phyloP scores from a whole-genome alignment of 176 grass and related monocot genomes.

The Hordeum vulgare region DNA sequence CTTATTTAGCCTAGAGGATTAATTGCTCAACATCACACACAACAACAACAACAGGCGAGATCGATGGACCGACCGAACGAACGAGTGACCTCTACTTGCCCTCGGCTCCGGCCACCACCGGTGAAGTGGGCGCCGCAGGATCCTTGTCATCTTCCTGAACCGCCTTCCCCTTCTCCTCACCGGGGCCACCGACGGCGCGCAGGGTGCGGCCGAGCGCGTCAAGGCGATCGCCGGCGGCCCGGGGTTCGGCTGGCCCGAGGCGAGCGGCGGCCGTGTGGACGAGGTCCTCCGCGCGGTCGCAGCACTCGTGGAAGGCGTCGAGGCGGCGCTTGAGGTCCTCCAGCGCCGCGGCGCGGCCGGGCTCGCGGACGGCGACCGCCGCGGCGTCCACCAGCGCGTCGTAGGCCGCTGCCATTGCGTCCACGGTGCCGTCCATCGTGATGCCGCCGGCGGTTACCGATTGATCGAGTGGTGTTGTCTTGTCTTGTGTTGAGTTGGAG shows the following conservation, averaged over 20 bases:
- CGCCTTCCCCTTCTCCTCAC: neutral
- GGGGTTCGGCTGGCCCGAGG: neutral
- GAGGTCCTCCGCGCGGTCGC: neutral
- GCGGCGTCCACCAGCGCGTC: neutral
- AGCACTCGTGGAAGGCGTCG: neutral
- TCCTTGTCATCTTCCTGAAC: neutral
- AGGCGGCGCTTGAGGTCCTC: neutral
- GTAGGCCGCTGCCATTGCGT: neutral
- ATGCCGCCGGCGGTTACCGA: neutral
- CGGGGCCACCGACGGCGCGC: neutral
- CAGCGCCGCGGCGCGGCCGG: neutral
- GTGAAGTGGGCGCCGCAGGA: neutral
- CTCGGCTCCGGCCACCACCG: neutral
- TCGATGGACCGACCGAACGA: neutral
- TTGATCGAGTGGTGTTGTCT: no score
- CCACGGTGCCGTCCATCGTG: neutral
- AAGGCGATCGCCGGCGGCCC: neutral
- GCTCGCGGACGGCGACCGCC: neutral
- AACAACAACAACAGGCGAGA: neutral
- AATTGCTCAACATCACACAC: neutral
- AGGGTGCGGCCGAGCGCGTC: neutral
- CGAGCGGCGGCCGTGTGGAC: neutral
- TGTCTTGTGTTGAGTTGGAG: no score
- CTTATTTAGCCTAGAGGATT: neutral
- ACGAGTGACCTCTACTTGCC: neutral